Evolutionary conservation across 2,329 filamentous ascomycete species (phyloP).

Genomic region (Botrytis deweyae): DNA sequence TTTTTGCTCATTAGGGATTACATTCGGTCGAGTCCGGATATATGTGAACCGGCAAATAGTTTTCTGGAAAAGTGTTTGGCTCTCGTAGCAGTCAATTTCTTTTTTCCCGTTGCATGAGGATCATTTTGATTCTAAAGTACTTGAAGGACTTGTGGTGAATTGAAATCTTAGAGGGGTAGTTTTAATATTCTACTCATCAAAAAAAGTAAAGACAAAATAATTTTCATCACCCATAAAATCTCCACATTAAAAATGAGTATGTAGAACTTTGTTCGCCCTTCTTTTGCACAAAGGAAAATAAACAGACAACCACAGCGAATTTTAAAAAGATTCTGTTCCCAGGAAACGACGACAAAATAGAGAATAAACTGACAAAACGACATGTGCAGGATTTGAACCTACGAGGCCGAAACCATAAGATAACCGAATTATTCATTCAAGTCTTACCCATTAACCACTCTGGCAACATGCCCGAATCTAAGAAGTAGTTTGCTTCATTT

Average conservation of each 20-base stretch:
- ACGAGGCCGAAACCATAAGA: constrained; percentile 24
- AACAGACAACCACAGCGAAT: background rate
- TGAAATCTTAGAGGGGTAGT: background rate
- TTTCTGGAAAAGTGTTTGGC: background rate
- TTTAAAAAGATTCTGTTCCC: fast-evolving
- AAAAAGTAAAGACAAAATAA: background rate
- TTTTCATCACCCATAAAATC: background rate
- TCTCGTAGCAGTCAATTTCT: background rate
- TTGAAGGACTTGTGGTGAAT: background rate
- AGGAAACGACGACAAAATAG: background rate
- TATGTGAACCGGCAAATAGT: background rate
- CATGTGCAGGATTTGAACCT: constrained; percentile 24
- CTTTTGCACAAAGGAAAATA: background rate
- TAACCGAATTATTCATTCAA: constrained; percentile 22
- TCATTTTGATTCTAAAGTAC: background rate
- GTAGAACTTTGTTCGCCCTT: too few relatives aligned
- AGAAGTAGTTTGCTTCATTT: background rate
- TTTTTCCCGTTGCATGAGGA: background rate
- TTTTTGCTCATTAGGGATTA: background rate
- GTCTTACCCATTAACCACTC: constrained; percentile 25
- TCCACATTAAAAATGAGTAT: background rate
- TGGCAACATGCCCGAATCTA: constrained; percentile 9
- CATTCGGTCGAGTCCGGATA: background rate
- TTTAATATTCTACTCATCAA: background rate
- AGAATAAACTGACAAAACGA: background rate